Conservation (phyloP, 495 filamentous ascomycete genomes). For the Collariella sp. region DNA sequence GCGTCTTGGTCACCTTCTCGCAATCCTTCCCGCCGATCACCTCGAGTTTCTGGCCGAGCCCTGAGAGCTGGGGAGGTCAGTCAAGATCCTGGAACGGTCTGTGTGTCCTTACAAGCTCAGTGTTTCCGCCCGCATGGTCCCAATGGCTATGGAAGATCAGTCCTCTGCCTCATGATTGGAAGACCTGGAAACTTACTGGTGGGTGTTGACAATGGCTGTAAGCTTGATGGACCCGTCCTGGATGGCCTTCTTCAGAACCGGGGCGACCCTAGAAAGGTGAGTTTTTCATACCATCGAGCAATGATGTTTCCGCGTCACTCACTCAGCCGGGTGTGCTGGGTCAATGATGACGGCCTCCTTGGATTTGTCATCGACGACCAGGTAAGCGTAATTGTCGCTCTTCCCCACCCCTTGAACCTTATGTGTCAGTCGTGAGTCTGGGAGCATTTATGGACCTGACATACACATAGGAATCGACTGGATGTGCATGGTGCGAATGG, state of each 20-base stretch:
- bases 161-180: neutral
- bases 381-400: conserved; percentile 93
- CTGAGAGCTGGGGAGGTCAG: conserved; percentile 50
- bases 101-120: conserved; percentile 51
- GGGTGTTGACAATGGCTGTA: conserved; percentile 86
- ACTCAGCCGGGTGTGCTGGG: conserved; percentile 90
- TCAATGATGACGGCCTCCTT: conserved; percentile 90
- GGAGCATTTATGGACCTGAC: too few relatives aligned
- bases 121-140: conserved; percentile 92
- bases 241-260: conserved; percentile 67
- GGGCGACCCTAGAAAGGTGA: conserved; percentile 56
- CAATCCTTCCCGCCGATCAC: conserved; percentile 88
- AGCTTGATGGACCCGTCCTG: conserved; percentile 66
- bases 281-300: neutral
- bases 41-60: conserved; percentile 51
- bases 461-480: conserved; percentile 97
- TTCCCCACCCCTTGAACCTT: conserved; percentile 65
- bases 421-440: neutral
- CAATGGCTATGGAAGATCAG: conserved; percentile 56
- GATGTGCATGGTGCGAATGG: conserved; percentile 72
- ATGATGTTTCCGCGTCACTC: conserved; percentile 23
- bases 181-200: conserved; percentile 60
- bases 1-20: conserved; percentile 64
- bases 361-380: conserved; percentile 83
- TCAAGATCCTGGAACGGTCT: neutral